phyloP scores from a whole-genome alignment of 345 rosid species.

The Kandelia obovata region DNA sequence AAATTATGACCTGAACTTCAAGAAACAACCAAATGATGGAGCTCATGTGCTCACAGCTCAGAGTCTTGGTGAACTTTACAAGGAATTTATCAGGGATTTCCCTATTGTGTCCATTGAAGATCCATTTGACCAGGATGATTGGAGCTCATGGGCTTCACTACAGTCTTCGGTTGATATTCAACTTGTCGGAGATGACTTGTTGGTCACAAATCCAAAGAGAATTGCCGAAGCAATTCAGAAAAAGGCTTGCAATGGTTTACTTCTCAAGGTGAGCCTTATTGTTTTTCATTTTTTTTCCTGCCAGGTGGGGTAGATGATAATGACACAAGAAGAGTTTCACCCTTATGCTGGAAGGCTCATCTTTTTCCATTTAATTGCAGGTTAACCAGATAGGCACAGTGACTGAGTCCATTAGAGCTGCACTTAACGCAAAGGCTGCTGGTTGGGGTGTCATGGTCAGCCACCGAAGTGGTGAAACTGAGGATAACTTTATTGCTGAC shows the following conservation, averaged over 20 bases:
- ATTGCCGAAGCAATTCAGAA: conserved; percentile 90
- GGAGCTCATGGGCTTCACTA: conserved; percentile 89
- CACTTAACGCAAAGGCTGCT: conserved; percentile 93
- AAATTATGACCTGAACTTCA: conserved; percentile 84
- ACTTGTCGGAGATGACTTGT: conserved; percentile 88
- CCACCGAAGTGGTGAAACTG: conserved; percentile 97
- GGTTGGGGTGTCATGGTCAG: conserved; percentile 99
- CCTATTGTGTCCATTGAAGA: conserved; percentile 93
- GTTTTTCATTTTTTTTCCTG: too few relatives aligned
- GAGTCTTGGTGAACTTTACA: conserved; percentile 76
- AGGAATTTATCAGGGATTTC: conserved; percentile 81
- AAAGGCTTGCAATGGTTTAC: conserved; percentile 85
- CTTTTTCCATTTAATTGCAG: conserved; percentile 32
- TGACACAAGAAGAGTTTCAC: background rate
- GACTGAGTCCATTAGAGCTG: conserved; percentile 92
- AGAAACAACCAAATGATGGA: conserved; percentile 94
- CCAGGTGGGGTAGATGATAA: background rate
- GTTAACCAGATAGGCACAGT: conserved; percentile 98
- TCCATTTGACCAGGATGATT: conserved; percentile 98
- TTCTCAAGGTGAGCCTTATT: conserved; percentile 55
- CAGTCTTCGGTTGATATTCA: conserved; percentile 90
- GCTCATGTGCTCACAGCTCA: conserved; percentile 72
- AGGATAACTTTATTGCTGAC: conserved; percentile 94
- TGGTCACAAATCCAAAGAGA: conserved; percentile 95
- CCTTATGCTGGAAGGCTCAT: background rate